Evolutionary conservation across 2,329 filamentous ascomycete species (phyloP).

Genomic region (Claviceps sp.): DNA sequence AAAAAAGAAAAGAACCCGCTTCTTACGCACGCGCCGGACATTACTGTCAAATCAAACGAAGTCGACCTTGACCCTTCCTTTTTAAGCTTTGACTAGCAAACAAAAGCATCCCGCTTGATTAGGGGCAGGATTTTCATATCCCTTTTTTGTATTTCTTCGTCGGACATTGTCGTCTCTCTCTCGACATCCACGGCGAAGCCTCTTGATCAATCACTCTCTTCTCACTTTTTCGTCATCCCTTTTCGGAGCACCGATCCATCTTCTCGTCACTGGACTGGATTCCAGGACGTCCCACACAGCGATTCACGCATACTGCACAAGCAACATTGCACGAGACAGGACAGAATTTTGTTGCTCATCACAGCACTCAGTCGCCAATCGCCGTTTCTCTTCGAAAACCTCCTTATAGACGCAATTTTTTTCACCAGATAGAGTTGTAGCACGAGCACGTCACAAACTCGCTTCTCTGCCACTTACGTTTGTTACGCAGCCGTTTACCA

Average conservation of each 20-base stretch:
- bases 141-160: not conserved
- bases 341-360: conserved; percentile 2
- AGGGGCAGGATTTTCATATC: not conserved
- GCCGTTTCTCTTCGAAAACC: not conserved
- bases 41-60: not conserved
- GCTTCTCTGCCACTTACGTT: not conserved
- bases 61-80: conserved; percentile 19
- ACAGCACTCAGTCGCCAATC: not conserved
- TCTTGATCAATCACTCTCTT: conserved; percentile 1
- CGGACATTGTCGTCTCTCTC: not conserved
- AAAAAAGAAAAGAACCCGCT: not conserved
- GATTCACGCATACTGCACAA: not conserved
- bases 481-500: not conserved
- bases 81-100: conserved; percentile 2
- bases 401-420: not conserved
- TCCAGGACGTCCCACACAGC: conserved; percentile 3
- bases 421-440: not conserved
- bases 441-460: not conserved
- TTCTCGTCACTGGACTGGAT: conserved; percentile 8
- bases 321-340: not conserved
- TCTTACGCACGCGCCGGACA: not conserved
- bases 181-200: not conserved
- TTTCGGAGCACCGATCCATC: not conserved
- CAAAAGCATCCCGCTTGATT: not conserved
- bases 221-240: conserved; percentile 1